Evolutionary conservation across 371 early-diverging fungal genomes (phyloP).

Genomic region (Mucor piriformis): DNA sequence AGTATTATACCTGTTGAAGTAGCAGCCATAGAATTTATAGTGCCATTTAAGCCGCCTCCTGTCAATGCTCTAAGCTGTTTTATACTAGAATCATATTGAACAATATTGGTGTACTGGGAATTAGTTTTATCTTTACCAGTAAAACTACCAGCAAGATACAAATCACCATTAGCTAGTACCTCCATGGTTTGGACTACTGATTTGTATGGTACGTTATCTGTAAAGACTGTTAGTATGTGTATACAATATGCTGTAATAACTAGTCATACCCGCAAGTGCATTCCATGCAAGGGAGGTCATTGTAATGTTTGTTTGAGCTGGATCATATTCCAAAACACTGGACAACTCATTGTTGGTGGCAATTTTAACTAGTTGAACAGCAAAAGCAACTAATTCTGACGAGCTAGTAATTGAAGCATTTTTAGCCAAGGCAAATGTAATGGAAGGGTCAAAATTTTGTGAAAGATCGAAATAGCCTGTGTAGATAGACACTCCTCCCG

Average conservation of each 20-base stretch:
- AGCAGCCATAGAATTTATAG: slow-evolving; percentile 15
- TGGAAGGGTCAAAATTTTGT: slow-evolving; percentile 52
- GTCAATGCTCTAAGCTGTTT: slow-evolving; percentile 21
- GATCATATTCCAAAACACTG: slow-evolving; percentile 38
- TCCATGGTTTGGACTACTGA: slow-evolving; percentile 45
- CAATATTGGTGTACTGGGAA: slow-evolving; percentile 34
- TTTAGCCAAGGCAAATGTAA: slow-evolving; percentile 37
- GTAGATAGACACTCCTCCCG: slow-evolving; percentile 36
- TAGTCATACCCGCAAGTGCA: slow-evolving; percentile 21
- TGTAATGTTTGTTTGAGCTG: slow-evolving; percentile 7
- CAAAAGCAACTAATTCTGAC: slow-evolving; percentile 48
- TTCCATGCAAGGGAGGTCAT: slow-evolving; percentile 25
- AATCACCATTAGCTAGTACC: slow-evolving; percentile 18
- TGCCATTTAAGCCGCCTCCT: slow-evolving; percentile 31
- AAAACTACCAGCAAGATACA: slow-evolving; percentile 47
- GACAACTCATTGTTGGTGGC: slow-evolving; percentile 36
- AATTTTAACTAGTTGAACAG: slow-evolving; percentile 58
- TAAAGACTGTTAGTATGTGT: too few relatives aligned
- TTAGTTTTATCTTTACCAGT: slow-evolving; percentile 18
- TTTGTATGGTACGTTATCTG: slow-evolving; percentile 46
- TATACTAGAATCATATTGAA: slow-evolving; percentile 21
- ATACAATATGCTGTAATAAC: background rate
- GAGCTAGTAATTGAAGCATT: slow-evolving; percentile 27
- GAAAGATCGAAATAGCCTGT: slow-evolving; percentile 54
- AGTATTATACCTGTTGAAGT: slow-evolving; percentile 18